A percentile compares a stretch with the other conserved stretches of the same genome.
Evolutionary conservation across 805 yeast species (phyloP).

Genomic region (Metschnikowia lochheadii): DNA sequence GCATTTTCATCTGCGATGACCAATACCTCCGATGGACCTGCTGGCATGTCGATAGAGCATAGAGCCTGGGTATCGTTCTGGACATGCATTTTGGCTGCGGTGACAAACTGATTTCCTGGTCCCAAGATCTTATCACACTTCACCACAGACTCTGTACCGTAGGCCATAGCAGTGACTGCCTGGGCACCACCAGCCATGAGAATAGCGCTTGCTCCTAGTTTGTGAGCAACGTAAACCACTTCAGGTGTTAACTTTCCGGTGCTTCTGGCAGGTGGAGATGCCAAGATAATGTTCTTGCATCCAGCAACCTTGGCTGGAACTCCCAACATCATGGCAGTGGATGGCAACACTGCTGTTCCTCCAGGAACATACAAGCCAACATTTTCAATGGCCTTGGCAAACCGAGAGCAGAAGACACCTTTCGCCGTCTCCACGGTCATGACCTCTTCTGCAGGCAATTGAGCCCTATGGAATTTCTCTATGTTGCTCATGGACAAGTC

Average conservation of each 20-base stretch:
- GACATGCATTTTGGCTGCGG: conserved; percentile 98
- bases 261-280: conserved; percentile 86
- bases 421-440: conserved; percentile 87
- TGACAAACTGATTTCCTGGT: conserved; percentile 98
- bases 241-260: conserved; percentile 95
- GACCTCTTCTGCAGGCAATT: conserved; percentile 63
- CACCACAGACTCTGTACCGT: conserved; percentile 89
- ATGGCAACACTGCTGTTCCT: conserved; percentile 97
- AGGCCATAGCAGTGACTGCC: conserved; percentile 98
- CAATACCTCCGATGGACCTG: conserved; percentile 97
- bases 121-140: conserved; percentile 97
- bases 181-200: conserved; percentile 99
- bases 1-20: conserved; percentile 89
- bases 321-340: conserved; percentile 96
- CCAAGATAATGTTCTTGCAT: conserved; percentile 84
- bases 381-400: conserved; percentile 88
- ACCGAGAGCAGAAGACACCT: conserved; percentile 91
- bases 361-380: conserved; percentile 98
- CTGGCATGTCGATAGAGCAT: conserved; percentile 98
- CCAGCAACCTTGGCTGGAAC: conserved; percentile 99
- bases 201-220: conserved; percentile 85
- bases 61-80: conserved; percentile 93
- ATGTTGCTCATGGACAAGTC: conserved; percentile 89
- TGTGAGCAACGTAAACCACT: conserved; percentile 95
- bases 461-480: conserved; percentile 90